A percentile compares a stretch with the other conserved stretches of the same genome.
These are phyloP conservation scores for Magnolia changhungtana DNA, from an alignment of 164 flowering plant genomes.

Conservation along the genomic window DNA sequence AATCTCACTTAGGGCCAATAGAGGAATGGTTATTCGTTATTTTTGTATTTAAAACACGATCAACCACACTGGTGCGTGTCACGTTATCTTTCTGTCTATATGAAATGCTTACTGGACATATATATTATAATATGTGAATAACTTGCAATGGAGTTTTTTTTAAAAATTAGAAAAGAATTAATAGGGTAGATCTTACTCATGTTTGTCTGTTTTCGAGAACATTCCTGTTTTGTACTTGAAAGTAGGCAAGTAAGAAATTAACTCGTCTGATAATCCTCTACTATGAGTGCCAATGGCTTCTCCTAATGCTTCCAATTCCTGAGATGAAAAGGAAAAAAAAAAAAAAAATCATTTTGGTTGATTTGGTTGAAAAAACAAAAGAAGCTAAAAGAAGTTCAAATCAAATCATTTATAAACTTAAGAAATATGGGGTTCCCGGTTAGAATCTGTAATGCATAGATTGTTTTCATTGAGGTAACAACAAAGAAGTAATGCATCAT, in stretches of 20 bases:
- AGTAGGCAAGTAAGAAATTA: slow-evolving; percentile 33
- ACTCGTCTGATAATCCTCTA: slow-evolving; percentile 40
- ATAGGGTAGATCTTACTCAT: slow-evolving; percentile 28
- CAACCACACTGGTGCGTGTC: too few relatives aligned
- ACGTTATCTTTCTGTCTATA: not conserved
- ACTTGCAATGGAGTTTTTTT: not conserved
- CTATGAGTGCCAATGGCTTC: slow-evolving; percentile 33
- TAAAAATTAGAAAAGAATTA: not conserved
- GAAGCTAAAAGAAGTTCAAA: not conserved
- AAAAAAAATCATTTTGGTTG: not conserved
- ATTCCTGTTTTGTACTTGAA: slow-evolving; percentile 31
- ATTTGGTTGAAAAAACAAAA: too few relatives aligned
- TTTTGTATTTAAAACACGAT: too few relatives aligned
- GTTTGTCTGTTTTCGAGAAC: slow-evolving; percentile 33
- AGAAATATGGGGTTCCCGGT: too few relatives aligned
- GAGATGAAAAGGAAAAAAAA: not conserved
- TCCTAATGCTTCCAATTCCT: slow-evolving; percentile 38
- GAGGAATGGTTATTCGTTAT: too few relatives aligned
- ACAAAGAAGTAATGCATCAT: not conserved
- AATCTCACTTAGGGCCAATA: too few relatives aligned
- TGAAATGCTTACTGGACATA: not conserved
- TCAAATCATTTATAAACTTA: not conserved
- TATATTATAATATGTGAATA: not conserved
- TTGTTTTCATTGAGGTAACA: not conserved
- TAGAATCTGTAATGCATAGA: too few relatives aligned